Evolutionary conservation across 1,284 basidiomycete species (phyloP).

Genomic region (Malassezia arunalokei): DNA sequence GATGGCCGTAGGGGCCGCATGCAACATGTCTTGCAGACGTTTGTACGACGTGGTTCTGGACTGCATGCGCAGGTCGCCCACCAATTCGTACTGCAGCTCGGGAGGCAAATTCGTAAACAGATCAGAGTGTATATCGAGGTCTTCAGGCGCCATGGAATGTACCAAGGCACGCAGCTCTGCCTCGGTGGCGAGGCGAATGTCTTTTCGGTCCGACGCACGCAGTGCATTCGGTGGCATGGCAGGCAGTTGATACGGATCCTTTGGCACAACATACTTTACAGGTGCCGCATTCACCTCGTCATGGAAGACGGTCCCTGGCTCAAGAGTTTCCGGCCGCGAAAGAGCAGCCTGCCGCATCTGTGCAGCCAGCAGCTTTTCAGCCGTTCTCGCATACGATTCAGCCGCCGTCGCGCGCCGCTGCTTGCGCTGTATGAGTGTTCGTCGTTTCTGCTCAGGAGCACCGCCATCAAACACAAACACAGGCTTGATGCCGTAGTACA

Average conservation of each 20-base stretch:
- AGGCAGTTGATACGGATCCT: constrained; percentile 43
- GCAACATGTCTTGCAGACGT: constrained; percentile 80
- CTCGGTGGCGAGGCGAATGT: constrained; percentile 43
- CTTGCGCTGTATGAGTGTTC: constrained; percentile 48
- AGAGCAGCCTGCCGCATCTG: constrained; percentile 84
- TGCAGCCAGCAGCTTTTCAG: constrained; percentile 82
- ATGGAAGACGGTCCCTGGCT: constrained; percentile 50
- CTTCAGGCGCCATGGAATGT: constrained; percentile 36
- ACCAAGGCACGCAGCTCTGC: constrained; percentile 35
- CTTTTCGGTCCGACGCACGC: constrained; percentile 21
- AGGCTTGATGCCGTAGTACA: constrained; percentile 74
- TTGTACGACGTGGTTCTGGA: constrained; percentile 86
- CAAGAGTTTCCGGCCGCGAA: constrained; percentile 8
- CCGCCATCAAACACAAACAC: constrained; percentile 83
- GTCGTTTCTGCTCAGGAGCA: constrained; percentile 47
- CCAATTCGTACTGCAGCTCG: constrained; percentile 94
- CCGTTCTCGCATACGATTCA: constrained; percentile 40
- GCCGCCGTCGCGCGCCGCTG: constrained; percentile 53
- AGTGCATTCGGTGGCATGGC: constrained; percentile 27
- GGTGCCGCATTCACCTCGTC: constrained; percentile 10
- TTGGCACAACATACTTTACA: constrained; percentile 7
- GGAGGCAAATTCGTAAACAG: constrained; percentile 77
- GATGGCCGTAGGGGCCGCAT: constrained; percentile 64
- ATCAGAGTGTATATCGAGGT: constrained; percentile 38
- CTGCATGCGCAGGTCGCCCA: constrained; percentile 83